Conservation (phyloP, 257 asterid species). For the Galeopsis tetrahit region DNA sequence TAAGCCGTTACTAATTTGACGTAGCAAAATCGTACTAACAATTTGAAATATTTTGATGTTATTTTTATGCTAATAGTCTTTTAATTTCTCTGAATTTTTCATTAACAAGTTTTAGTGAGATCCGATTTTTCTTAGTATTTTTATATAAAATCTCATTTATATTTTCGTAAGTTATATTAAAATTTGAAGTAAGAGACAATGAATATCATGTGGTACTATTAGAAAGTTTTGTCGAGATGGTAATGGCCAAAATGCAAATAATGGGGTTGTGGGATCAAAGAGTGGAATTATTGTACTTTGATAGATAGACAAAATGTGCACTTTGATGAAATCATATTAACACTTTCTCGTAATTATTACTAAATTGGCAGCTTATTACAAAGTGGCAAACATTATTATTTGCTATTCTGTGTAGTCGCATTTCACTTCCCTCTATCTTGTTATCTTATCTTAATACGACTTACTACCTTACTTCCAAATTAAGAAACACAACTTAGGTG, state of each 20-base stretch:
- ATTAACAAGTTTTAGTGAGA: too few species aligned
- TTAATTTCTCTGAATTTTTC: too few species aligned
- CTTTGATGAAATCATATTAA: constrained; percentile 16
- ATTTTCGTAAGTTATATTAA: too few species aligned
- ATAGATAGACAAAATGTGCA: constrained; percentile 25
- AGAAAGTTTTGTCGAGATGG: neutral
- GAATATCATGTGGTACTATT: neutral
- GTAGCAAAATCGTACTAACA: too few species aligned
- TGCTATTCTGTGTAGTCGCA: neutral
- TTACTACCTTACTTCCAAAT: too few species aligned
- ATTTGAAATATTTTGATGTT: too few species aligned
- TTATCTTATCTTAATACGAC: too few species aligned
- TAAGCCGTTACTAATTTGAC: too few species aligned
- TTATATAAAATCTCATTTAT: too few species aligned
- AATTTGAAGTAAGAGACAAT: neutral
- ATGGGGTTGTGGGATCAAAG: neutral
- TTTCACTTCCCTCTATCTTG: neutral
- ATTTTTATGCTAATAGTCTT: too few species aligned
- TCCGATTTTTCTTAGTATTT: too few species aligned
- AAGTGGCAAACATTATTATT: constrained; percentile 34
- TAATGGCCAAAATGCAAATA: constrained; percentile 5
- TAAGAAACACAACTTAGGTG: too few species aligned
- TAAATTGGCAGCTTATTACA: constrained; percentile 22
- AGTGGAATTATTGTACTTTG: constrained; percentile 27
- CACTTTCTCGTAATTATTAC: constrained; percentile 24